Base-by-base conservation (phyloP, 140 eudicot species). In the Flaveria floridana region DNA sequence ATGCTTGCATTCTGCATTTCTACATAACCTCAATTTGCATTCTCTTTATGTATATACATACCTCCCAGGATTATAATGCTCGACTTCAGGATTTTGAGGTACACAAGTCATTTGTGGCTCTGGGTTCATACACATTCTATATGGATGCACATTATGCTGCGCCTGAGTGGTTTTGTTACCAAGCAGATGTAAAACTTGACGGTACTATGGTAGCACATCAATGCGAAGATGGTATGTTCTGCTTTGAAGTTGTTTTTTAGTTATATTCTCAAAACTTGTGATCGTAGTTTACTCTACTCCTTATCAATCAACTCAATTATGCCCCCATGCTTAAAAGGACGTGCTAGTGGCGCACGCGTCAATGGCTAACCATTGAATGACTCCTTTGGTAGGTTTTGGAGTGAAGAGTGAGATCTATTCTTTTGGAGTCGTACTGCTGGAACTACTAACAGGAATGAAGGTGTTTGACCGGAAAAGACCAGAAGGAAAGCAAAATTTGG, bases 381-480 rank as follows among this genome's bases (percentile, higher is more conserved):
- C 42, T 68, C 72, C 37, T 64, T 53, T 23, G 46, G 55, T 70
- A 73, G 79, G 41, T 53, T 13, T 16, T 42, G 61, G 62, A 8
- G 41, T 79, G 46, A 28, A 66, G 47, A 65, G 30, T 37, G 80
- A 76, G 44, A 65, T 65, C 2, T 65, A 76, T 65, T 14, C 66
- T 65, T 65, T 76, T 72, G 82, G 82, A 50, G 82, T 79, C 25
- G 78, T 79, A 9, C 71, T 81, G 14, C 34, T 75, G 64, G 63
- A 81, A 76, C 23, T 75, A 2, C 20, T 70, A 62, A 75, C 84
- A 30, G 81, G 80, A 19, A 56, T 75, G 72, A 25, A 48, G 61
- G 80, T 23, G n/a, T 69, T 6, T 50, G 69, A 80, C 77, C 9
- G 16, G 52, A 52, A 42, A 6, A 58, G 81, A 71, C 57, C 78